Percentiles rank a stretch among this genome's conserved stretches.
These are phyloP conservation scores for Mycosarcoma maydis DNA, from an alignment of 1,284 basidiomycete genomes.

Conservation along the genomic window DNA sequence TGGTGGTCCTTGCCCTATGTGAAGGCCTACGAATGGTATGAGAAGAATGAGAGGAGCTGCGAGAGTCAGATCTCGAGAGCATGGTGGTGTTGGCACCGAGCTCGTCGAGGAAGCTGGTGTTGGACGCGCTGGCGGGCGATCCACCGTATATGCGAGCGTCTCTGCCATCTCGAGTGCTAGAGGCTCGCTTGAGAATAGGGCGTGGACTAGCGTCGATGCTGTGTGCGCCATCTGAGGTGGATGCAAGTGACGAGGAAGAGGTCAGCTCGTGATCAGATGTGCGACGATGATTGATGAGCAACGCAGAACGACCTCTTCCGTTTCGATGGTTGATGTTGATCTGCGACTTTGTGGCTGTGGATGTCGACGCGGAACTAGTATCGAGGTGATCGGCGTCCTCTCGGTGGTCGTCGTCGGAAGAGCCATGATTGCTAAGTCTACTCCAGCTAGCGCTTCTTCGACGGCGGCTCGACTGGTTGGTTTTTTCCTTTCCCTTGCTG, in stretches of 20 bases:
- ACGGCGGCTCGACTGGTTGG: conserved; percentile 1
- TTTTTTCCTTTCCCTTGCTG: conserved; percentile 33
- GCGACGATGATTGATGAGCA: conserved; percentile 15
- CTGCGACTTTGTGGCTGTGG: conserved; percentile 12
- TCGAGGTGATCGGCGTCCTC: neutral
- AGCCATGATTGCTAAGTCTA: neutral
- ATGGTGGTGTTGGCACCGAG: conserved; percentile 26
- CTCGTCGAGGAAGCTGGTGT: conserved; percentile 22
- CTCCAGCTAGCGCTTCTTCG: conserved; percentile 36
- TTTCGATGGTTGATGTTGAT: neutral
- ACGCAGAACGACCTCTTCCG: conserved; percentile 13
- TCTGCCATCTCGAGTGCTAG: conserved; percentile 28
- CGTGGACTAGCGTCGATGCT: conserved; percentile 26
- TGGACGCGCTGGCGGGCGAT: conserved; percentile 11
- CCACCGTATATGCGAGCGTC: conserved; percentile 15
- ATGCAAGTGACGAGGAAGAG: neutral
- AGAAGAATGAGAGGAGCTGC: conserved; percentile 40
- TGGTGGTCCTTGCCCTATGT: conserved; percentile 31
- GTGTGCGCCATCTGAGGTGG: conserved; percentile 5
- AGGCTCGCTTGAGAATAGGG: conserved; percentile 37
- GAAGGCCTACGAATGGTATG: conserved; percentile 35
- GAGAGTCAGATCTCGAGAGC: conserved; percentile 39
- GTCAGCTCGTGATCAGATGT: conserved; percentile 29
- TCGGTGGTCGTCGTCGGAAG: conserved; percentile 15
- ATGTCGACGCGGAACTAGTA: conserved; percentile 4